Evolutionary conservation across 2,329 filamentous ascomycete genomes (phyloP).

Genomic region (Cylindrodendrum hubeiense): DNA sequence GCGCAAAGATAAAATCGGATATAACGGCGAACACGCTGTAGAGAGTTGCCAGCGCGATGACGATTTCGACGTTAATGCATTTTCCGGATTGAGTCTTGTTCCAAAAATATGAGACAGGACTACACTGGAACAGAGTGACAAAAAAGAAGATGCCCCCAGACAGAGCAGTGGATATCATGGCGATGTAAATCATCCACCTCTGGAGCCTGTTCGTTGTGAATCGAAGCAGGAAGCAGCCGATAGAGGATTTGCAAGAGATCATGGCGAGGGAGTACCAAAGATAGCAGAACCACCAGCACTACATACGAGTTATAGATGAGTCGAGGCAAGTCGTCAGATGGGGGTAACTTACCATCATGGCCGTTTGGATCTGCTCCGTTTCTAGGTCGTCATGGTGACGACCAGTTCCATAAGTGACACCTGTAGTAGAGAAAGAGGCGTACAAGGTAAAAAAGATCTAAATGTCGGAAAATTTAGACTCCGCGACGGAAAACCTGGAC

Average conservation of each 20-base stretch:
- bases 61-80: constrained; percentile 50
- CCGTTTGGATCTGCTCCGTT: constrained; percentile 35
- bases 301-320: constrained; percentile 3
- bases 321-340: not conserved
- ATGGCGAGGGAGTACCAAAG: constrained; percentile 43
- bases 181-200: constrained; percentile 43
- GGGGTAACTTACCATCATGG: constrained; percentile 48
- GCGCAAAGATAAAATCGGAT: constrained; percentile 61
- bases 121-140: constrained; percentile 47
- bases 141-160: constrained; percentile 48
- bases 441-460: constrained; percentile 40
- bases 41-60: constrained; percentile 61
- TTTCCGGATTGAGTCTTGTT: constrained; percentile 34
- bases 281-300: constrained; percentile 48
- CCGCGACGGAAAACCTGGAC: constrained; percentile 29
- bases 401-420: constrained; percentile 52
- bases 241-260: constrained; percentile 50
- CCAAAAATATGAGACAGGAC: constrained; percentile 47
- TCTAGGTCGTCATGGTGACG: constrained; percentile 47
- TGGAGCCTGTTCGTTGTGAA: constrained; percentile 39
- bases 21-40: constrained; percentile 60
- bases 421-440: constrained; percentile 33
- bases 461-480: constrained; percentile 39
- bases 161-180: constrained; percentile 44
- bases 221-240: constrained; percentile 50